Evolutionary conservation across 352 stramenopile genomes (phyloP).

Genomic region (Globisporangium abappressorium): DNA sequence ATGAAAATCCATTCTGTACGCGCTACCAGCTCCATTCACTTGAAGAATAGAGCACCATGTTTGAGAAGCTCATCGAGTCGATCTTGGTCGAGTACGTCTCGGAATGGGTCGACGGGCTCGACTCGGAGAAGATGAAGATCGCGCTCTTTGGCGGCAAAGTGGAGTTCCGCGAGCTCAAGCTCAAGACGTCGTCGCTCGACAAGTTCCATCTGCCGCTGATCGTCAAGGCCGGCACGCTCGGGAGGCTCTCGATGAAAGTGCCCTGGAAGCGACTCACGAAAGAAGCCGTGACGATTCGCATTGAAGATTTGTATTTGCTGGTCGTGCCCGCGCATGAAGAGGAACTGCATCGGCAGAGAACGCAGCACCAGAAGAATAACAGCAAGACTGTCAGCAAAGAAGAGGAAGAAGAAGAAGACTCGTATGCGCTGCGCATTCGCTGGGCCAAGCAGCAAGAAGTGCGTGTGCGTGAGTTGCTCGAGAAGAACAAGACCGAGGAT

Average conservation of each 20-base stretch:
- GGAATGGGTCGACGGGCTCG: slow-evolving; percentile 80
- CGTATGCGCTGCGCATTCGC: slow-evolving; percentile 54
- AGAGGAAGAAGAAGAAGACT: slow-evolving; percentile 42
- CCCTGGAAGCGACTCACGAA: slow-evolving; percentile 83
- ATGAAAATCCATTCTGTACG: background rate
- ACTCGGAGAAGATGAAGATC: slow-evolving; percentile 88
- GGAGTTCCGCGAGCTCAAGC: slow-evolving; percentile 74
- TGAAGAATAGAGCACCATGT: slow-evolving; percentile 36
- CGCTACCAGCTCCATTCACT: background rate
- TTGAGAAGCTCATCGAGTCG: slow-evolving; percentile 84
- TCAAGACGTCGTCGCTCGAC: slow-evolving; percentile 63
- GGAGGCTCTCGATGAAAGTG: slow-evolving; percentile 73
- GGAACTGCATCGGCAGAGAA: slow-evolving; percentile 37
- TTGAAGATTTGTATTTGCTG: slow-evolving; percentile 76
- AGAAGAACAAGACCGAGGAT: slow-evolving; percentile 65
- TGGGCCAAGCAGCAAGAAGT: slow-evolving; percentile 85
- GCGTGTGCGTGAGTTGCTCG: slow-evolving; percentile 67
- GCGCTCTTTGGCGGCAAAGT: slow-evolving; percentile 81
- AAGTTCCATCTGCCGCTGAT: slow-evolving; percentile 79
- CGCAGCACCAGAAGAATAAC: slow-evolving; percentile 8
- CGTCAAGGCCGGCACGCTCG: slow-evolving; percentile 69
- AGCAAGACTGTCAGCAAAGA: background rate
- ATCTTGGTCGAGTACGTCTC: slow-evolving; percentile 86
- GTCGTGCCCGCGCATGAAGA: slow-evolving; percentile 66
- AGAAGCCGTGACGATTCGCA: slow-evolving; percentile 67